Evolutionary conservation across 805 yeast genomes (phyloP), one percentile per base, ranked within the genome.

Genomic region (Millerago galiae): DNA sequence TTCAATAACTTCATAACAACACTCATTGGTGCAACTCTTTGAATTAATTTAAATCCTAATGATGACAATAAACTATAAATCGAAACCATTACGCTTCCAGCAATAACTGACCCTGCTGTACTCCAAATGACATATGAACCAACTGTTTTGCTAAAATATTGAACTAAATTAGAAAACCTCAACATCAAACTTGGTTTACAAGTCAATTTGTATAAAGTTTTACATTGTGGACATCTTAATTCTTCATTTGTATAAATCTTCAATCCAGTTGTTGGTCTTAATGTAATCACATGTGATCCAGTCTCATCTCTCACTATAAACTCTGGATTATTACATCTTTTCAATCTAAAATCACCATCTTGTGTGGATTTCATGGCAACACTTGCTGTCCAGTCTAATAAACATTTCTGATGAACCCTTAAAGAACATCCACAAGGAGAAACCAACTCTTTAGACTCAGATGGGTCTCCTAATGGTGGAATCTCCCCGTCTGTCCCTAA

Each of bases 171-270:
- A 3, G 52, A 29, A 17, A 50, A 40, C 6, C 28, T 35, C 2
- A 47, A 34, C n/a, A 51, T 8, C 8, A 24, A 9, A 29, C 50
- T 51, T 16, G 53, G 46, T 17, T 44, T 43, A 4, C 56, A 51
- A 24, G 56, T 52, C 26, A 64, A 39, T 24, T 58, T 49, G 3
- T 66, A 55, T 11, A 60, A 55, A 5, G 59, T 45, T 34, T 59
- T 53, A 46, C 72, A 67, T 45, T 66, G 71, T 2, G 70, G 70
- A 46, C 72, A 67, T 15, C 54, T 56, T 16, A 63, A 55, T 8
- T 44, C 28, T 10, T 40, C 40, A 18, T 35, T 34, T 4, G 40
- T 40, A 18, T 34, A 38, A 8, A 47, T 29, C 27, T 40, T 35
- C 6, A 17, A 13, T 3, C 49, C 49, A 12, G 11, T 24, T 3